Base-by-base conservation (phyloP, 257 asterid species). In the Lantana camara region DNA sequence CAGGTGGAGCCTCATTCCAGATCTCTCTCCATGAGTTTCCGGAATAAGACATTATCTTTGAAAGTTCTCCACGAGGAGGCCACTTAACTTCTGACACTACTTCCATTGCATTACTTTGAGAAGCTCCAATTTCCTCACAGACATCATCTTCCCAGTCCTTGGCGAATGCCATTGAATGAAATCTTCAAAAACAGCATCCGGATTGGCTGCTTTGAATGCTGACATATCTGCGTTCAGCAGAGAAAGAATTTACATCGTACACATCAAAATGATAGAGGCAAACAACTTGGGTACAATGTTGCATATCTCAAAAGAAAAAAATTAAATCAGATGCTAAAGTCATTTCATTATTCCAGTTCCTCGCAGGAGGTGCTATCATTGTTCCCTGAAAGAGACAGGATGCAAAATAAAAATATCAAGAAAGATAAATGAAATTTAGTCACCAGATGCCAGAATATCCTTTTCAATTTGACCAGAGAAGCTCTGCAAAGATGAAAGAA, bases 161-260 rank as follows among this genome's bases (percentile, higher is more conserved):
- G 97, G 99, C 64, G 99, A 93, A 80, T 90, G 96, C 99, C 99
- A 88, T 57, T 97, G 83, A 56, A 90, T 93, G 69, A 90, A 93
- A 78, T 93, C 99, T 88, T 93, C 97, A 50, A 93, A 93, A 67
- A 86, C 86, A 47, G 96, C 95, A 75, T 83, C 91, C 8, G 90
- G 96, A 77, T 93, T 93, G 55, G 96, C 96, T 42, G 97, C 96
- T 81, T 90, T 94, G 71, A 90, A 94, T 40, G 96, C 90, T 53
- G 96, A 88, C 96, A 94, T 94, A 68, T 90, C 96, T n/a, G n/a
- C n/a, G n/a, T n/a, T n/a, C n/a, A n/a, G n/a, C n/a, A n/a, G n/a
- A n/a, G n/a, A n/a, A n/a, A n/a, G n/a, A n/a, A n/a, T n/a, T n/a
- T n/a, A n/a, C n/a, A n/a, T n/a, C n/a, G n/a, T n/a, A n/a, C n/a